Evolutionary conservation across 768 basidiomycete genomes (phyloP).

Genomic region (Calocybe indica): DNA sequence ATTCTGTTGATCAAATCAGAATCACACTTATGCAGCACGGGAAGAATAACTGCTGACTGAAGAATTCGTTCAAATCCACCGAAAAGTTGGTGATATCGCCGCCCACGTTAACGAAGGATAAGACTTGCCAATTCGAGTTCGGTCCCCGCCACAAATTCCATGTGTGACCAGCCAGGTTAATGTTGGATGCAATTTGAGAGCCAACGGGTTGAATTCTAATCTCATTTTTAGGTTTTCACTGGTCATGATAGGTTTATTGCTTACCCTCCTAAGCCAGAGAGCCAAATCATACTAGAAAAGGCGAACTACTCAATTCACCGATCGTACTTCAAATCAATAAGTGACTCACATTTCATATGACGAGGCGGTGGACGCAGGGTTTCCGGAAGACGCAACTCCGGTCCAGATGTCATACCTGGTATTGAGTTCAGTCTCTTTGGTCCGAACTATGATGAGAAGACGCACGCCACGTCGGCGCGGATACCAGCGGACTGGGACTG

Average conservation of each 20-base stretch:
- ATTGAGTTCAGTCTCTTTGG: background rate
- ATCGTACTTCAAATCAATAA: background rate
- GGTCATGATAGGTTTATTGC: conserved; percentile 2
- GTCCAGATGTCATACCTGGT: conserved; percentile 50
- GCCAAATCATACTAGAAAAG: conserved; percentile 50
- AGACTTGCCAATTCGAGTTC: conserved; percentile 48
- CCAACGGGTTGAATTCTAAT: conserved; percentile 52
- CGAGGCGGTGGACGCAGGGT: conserved; percentile 39
- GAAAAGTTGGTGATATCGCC: conserved; percentile 47
- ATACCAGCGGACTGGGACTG: conserved; percentile 34
- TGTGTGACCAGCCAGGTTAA: conserved; percentile 38
- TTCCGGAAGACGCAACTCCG: conserved; percentile 34
- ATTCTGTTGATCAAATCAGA: conserved; percentile 24
- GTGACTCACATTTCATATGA: conserved; percentile 46
- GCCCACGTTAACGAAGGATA: conserved; percentile 45
- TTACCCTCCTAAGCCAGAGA: conserved; percentile 50
- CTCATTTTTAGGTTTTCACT: too few species aligned
- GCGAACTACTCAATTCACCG: background rate
- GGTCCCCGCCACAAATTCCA: conserved; percentile 56
- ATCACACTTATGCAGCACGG: background rate
- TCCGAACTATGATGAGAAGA: background rate
- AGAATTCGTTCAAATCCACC: conserved; percentile 48
- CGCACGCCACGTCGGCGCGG: conserved; percentile 49
- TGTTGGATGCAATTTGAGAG: conserved; percentile 34
- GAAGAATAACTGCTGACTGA: conserved; percentile 29